These are phyloP conservation scores for Colletotrichum tabaci DNA, from an alignment of 2,329 filamentous ascomycete species.

Conservation along the genomic window DNA sequence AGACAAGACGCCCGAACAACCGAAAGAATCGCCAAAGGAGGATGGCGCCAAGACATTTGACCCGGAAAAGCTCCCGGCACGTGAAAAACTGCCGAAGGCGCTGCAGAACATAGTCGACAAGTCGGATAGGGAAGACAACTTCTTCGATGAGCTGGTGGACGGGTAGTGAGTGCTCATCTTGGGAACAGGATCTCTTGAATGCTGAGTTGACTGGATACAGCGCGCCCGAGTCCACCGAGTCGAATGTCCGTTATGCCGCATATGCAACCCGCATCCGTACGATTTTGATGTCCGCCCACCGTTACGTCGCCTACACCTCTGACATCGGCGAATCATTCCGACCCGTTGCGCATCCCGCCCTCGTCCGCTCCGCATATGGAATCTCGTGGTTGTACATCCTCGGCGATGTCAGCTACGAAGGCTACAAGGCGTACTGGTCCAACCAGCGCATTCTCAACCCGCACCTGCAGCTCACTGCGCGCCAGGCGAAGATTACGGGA, in stretches of 20 bases:
- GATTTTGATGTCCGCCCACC: constrained; percentile 89
- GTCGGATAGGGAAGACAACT: constrained; percentile 76
- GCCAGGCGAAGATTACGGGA: constrained; percentile 65
- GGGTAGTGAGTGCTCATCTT: constrained; percentile 75
- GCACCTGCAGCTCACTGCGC: constrained; percentile 67
- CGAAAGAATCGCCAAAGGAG: constrained; percentile 45
- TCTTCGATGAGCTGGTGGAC: constrained; percentile 83
- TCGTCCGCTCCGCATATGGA: constrained; percentile 88
- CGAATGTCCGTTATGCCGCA: constrained; percentile 89
- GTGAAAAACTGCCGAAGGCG: constrained; percentile 67
- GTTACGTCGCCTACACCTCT: constrained; percentile 97
- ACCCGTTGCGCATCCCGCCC: constrained; percentile 87
- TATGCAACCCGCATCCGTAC: constrained; percentile 90
- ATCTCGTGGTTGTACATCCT: constrained; percentile 94
- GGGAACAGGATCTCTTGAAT: constrained; percentile 28
- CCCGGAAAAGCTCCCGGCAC: constrained; percentile 62
- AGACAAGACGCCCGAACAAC: constrained; percentile 51
- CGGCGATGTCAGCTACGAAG: constrained; percentile 92
- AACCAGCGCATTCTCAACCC: constrained; percentile 86
- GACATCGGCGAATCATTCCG: constrained; percentile 98
- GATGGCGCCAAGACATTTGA: constrained; percentile 54
- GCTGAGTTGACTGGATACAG: constrained; percentile 57
- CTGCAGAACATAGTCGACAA: constrained; percentile 72
- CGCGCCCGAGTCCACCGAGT: constrained; percentile 85
- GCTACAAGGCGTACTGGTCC: constrained; percentile 92